A percentile compares a stretch with the other conserved stretches of the same genome.
Evolutionary conservation across 2,329 filamentous ascomycete genomes (phyloP).

Genomic region (Chalaropsis ovoidea): DNA sequence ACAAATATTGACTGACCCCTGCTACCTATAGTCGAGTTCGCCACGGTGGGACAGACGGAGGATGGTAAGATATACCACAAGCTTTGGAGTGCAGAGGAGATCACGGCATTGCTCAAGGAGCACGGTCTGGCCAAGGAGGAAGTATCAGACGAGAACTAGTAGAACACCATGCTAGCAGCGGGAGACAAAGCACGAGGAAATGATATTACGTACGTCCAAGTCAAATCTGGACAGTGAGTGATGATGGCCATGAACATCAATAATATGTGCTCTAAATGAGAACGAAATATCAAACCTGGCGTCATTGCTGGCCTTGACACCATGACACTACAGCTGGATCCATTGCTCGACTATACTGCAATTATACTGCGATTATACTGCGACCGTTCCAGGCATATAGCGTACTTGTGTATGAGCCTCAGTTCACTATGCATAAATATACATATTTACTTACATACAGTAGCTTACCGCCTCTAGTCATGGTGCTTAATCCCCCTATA

Average conservation of each 20-base stretch:
- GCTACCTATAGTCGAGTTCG: slow-evolving; percentile 70
- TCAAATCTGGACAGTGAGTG: slow-evolving; percentile 22
- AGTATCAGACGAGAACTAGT: slow-evolving; percentile 56
- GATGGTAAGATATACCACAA: slow-evolving; percentile 97
- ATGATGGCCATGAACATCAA: slow-evolving; percentile 18
- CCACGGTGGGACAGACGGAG: slow-evolving; percentile 90
- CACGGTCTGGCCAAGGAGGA: slow-evolving; percentile 88
- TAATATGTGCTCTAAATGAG: neutral
- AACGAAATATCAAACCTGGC: neutral
- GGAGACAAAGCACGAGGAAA: neutral
- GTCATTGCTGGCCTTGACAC: too few species aligned
- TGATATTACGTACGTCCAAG: neutral
- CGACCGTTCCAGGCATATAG: neutral
- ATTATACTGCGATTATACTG: neutral
- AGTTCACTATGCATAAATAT: neutral
- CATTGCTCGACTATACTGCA: too few species aligned
- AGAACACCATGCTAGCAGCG: slow-evolving; percentile 27
- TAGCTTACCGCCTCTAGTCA: neutral
- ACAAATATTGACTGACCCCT: slow-evolving; percentile 27
- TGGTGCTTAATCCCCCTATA: neutral
- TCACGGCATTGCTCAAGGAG: slow-evolving; percentile 85
- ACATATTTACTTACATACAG: too few species aligned
- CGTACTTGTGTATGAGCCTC: neutral
- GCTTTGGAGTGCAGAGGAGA: slow-evolving; percentile 94
- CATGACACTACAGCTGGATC: too few species aligned